These are phyloP conservation scores for Tetratostichococcus sp. DNA, from an alignment of 139 green algal genomes.

Conservation along the genomic window DNA sequence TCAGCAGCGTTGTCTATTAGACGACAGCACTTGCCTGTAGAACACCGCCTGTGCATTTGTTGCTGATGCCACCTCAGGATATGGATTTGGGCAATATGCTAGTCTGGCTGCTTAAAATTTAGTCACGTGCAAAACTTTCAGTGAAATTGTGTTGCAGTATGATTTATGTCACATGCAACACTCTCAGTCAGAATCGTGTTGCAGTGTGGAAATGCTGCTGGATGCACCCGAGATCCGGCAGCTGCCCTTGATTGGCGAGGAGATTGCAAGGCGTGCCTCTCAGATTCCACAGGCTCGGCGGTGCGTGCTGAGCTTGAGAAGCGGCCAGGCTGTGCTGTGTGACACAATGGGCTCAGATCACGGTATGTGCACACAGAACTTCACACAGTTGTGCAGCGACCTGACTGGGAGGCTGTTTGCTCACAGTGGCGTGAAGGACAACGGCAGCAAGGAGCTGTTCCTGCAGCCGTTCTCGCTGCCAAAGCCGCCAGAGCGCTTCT, in stretches of 20 bases:
- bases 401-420: background rate
- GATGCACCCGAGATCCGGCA: slow-evolving; percentile 53
- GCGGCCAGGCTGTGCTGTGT: too few species aligned
- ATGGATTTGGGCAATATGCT: too few species aligned
- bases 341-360: too few species aligned
- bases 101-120: too few species aligned
- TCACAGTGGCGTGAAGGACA: slow-evolving; percentile 38
- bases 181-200: background rate
- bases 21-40: too few species aligned
- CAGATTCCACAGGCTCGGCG: slow-evolving; percentile 20
- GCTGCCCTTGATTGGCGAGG: slow-evolving; percentile 55
- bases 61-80: too few species aligned
- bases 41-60: too few species aligned
- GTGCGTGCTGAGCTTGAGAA: slow-evolving; percentile 6
- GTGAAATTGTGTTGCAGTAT: background rate
- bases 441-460: slow-evolving; percentile 39
- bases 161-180: background rate
- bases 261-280: slow-evolving; percentile 26
- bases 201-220: slow-evolving; percentile 44
- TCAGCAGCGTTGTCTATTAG: too few species aligned
- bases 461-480: slow-evolving; percentile 53
- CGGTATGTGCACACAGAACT: too few species aligned
- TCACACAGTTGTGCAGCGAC: background rate
- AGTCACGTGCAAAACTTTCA: background rate
- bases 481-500: slow-evolving; percentile 66